phyloP scores from a whole-genome alignment of 1,284 basidiomycete species.

The Cutaneotrichosporon sp. region DNA sequence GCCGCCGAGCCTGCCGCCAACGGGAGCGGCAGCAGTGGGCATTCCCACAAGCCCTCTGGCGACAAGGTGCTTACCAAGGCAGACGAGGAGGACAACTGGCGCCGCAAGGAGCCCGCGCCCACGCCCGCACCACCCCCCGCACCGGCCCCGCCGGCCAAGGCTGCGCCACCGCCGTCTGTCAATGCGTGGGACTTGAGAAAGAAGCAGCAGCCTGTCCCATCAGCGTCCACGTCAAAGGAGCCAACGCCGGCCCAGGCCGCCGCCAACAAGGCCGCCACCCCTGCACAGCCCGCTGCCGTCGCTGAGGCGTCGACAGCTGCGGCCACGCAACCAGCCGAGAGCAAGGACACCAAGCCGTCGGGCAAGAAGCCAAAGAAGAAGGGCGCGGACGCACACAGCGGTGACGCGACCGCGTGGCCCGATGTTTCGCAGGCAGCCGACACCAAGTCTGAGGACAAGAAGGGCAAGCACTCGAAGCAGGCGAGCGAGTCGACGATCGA shows the following conservation, averaged over 20 bases:
- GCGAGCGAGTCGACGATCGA: constrained; percentile 26
- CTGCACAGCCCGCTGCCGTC: neutral
- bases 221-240: constrained; percentile 10
- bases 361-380: constrained; percentile 26
- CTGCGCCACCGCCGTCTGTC: constrained; percentile 35
- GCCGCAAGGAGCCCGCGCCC: constrained; percentile 23
- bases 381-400: constrained; percentile 19
- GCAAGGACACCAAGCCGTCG: constrained; percentile 4
- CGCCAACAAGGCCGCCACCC: neutral
- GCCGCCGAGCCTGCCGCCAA: neutral
- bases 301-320: neutral
- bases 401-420: constrained; percentile 44
- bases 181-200: constrained; percentile 50
- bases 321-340: neutral
- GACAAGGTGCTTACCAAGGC: constrained; percentile 8
- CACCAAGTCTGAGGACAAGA: constrained; percentile 35
- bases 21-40: neutral
- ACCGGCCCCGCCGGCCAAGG: constrained; percentile 16
- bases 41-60: neutral
- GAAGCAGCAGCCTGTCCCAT: constrained; percentile 26
- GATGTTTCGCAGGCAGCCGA: constrained; percentile 41
- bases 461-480: constrained; percentile 33
- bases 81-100: constrained; percentile 39
- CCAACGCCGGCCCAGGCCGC: constrained; percentile 13
- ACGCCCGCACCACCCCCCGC: constrained; percentile 15